Base-by-base conservation (phyloP, 306 rosid genomes). In the Cyclanthera cordifolia region DNA sequence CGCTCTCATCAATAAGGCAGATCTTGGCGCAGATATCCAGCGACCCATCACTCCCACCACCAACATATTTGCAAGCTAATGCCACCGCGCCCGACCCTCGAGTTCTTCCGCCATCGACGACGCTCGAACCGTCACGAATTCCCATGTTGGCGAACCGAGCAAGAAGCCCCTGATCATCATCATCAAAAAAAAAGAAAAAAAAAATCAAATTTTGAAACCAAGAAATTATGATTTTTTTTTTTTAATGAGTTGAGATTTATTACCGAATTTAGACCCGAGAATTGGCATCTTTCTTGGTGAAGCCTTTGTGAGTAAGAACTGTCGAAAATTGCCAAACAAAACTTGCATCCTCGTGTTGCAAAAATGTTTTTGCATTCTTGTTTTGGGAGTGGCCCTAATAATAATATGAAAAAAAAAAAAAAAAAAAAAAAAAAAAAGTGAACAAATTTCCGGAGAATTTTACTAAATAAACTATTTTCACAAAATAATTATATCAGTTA, bases 1-100 rank as follows among this genome's bases (percentile, higher is more conserved):
- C 99, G 5, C 57, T 56, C 52, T 90, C 95, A 75, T 94, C 97
- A 28, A 76, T 79, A 58, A 94, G 79, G 86, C 97, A 94, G 34
- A 94, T 79, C 83, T 90, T 85, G 50, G 85, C 99, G 74, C 97
- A 90, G 1, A 94, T 72, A 73, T 94, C 97, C 0, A 94, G 64
- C 54, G 95, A 85, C 16, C 95, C 95, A 77, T 90, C 99, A 43
- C 87, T 75, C 75, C 99, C 96, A 8, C 96, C 99, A 2, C 97
- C 99, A 28, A 94, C 97, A 95, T 86, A 87, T 76, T 86, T 94
- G 84, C 99, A 90, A 73, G 91, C 91, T 45, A 94, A 78, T 72
- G 96, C 99, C 69, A 94, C 87, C 43, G 80, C 90, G 56, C 78
- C 89, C 14, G 82, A 67, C 20, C 88, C 88, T 77, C 83, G 78